Evolutionary conservation across 805 yeast genomes (phyloP), one percentile per base, ranked within the genome.

Genomic region (Ogataea ganodermae): DNA sequence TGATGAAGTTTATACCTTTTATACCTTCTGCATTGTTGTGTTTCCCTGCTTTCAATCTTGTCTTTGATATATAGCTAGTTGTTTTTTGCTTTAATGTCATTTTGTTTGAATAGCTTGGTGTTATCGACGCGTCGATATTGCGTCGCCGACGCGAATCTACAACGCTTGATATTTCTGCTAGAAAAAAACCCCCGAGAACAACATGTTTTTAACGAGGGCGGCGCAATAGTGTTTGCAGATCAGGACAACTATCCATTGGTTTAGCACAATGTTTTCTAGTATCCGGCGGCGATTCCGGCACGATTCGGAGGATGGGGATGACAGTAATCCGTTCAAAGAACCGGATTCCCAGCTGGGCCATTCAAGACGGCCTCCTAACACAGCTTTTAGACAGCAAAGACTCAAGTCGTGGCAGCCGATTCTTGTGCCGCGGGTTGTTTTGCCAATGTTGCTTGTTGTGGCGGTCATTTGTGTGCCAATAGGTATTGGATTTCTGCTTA

Each of bases 391-490:
- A 61, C 95, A 86, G 57, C 86, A 80, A 54, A 67, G 85, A 57
- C 62, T 80, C 53, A 79, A 79, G 56, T 75, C 84, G 33, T 80
- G 84, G 82, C 84, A 80, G 57, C 99, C 98, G 1, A 89, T 94
- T 45, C 77, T 94, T 46, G 87, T 97, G 1, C 97, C 98, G 13
- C 83, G 83, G 55, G 84, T 95, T 14, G 97, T 92, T 38, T 76
- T 94, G 37, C 98, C 98, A 2, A 72, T 92, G 43, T 74, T 94
- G 46, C 75, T 90, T 40, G 55, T 86, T 20, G 70, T 88, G 35
- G 89, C 95, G 1, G 72, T 89, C 18, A 75, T 94, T 4, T 90
- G 91, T 69, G 88, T 94, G 1, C 97, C 97, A 1, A 77, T 94
- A 42, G 99, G 99, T 3, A 85, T 91, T 24, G 95, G 89, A 13